These are phyloP conservation scores for Candida xyloterini DNA, from an alignment of 805 yeast genomes.

Conservation along the genomic window DNA sequence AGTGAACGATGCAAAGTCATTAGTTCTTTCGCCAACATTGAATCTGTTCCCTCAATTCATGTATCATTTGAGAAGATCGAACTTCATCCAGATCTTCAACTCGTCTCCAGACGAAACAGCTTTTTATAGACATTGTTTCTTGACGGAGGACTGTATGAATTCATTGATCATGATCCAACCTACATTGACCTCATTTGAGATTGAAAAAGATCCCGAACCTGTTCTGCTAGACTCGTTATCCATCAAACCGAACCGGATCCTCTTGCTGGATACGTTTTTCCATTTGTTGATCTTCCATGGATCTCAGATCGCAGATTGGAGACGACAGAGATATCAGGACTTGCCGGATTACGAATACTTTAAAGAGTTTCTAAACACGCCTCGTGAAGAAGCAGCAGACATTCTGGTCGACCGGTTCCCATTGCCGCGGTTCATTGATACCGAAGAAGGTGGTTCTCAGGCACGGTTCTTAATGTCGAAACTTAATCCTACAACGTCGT, in stretches of 20 bases:
- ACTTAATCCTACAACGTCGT: conserved; percentile 62
- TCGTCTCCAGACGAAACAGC: conserved; percentile 73
- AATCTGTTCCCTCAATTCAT: conserved; percentile 64
- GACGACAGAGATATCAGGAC: conserved; percentile 61
- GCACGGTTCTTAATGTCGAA: conserved; percentile 70
- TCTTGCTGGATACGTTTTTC: conserved; percentile 65
- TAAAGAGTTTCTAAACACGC: conserved; percentile 56
- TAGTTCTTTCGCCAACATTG: conserved; percentile 47
- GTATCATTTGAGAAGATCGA: conserved; percentile 65
- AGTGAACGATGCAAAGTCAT: conserved; percentile 45
- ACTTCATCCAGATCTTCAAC: conserved; percentile 62
- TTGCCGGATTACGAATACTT: conserved; percentile 57
- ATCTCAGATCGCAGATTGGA: conserved; percentile 63
- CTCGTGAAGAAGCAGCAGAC: conserved; percentile 64
- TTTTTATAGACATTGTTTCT: conserved; percentile 57
- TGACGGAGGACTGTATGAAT: conserved; percentile 59
- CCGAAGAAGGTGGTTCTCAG: conserved; percentile 75
- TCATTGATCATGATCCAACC: conserved; percentile 70
- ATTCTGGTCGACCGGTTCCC: conserved; percentile 66
- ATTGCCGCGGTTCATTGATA: conserved; percentile 67
- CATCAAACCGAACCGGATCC: conserved; percentile 52
- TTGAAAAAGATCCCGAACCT: conserved; percentile 58
- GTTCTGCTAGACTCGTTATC: conserved; percentile 65
- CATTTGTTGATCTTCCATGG: conserved; percentile 68
- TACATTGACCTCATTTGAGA: conserved; percentile 55